Evolutionary conservation across 176 grass and related monocot species (phyloP).

Genomic region (Avena sativa): DNA sequence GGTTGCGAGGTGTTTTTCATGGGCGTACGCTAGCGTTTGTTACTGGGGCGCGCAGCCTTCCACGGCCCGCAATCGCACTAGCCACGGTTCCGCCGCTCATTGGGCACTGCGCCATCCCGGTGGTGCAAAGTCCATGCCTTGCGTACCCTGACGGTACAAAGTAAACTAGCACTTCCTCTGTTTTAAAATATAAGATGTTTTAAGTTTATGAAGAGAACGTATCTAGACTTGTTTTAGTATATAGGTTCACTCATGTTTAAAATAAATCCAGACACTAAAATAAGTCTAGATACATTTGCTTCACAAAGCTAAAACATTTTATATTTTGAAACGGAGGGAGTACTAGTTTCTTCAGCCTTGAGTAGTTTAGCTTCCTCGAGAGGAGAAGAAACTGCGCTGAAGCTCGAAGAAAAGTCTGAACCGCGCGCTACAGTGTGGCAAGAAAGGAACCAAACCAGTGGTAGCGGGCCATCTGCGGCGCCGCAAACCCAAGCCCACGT

Average conservation of each 20-base stretch:
- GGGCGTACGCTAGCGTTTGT: slow-evolving; percentile 2
- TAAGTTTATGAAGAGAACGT: no score
- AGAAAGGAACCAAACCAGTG: not conserved
- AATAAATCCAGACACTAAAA: no score
- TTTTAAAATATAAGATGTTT: no score
- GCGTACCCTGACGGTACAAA: not conserved
- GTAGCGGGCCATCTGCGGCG: no score
- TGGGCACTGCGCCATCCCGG: not conserved
- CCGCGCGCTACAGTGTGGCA: not conserved
- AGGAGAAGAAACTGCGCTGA: not conserved
- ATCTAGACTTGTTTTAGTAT: no score
- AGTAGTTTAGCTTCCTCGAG: not conserved
- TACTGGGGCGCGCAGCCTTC: not conserved
- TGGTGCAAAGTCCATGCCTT: not conserved
- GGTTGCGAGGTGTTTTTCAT: slow-evolving; percentile 20
- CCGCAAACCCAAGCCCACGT: no score
- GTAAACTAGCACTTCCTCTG: not conserved
- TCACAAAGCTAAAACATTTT: no score
- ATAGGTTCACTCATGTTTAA: no score
- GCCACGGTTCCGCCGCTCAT: not conserved
- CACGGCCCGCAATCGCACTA: not conserved
- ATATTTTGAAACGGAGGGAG: no score
- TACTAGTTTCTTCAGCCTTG: no score
- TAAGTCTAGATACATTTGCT: no score
- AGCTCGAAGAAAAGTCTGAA: not conserved